These are phyloP conservation scores for Apiotrichum brassicae DNA, from an alignment of 1,284 basidiomycete species.

Conservation along the genomic window DNA sequence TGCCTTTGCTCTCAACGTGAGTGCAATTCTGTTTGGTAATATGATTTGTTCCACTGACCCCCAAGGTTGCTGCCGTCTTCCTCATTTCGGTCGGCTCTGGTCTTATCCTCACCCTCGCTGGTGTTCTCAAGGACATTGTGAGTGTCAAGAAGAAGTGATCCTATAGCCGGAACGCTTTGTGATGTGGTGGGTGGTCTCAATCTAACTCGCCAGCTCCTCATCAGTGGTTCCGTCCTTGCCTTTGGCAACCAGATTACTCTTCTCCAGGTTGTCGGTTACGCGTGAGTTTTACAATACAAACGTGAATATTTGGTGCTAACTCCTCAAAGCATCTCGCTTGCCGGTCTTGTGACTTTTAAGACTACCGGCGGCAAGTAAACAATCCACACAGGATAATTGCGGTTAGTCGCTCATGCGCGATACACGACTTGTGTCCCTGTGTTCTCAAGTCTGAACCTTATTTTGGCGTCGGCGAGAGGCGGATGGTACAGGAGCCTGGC, in stretches of 20 bases:
- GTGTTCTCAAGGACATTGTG: conserved; percentile 75
- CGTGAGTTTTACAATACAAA: conserved; percentile 20
- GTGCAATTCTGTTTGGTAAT: too few relatives aligned
- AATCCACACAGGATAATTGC: too few relatives aligned
- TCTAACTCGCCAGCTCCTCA: conserved; percentile 56
- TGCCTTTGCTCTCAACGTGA: conserved; percentile 73
- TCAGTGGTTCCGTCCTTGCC: conserved; percentile 77
- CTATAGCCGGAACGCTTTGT: too few relatives aligned
- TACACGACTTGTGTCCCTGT: too few relatives aligned
- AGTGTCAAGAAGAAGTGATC: too few relatives aligned
- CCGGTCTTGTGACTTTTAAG: conserved; percentile 44
- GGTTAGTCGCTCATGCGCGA: too few relatives aligned
- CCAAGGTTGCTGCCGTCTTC: conserved; percentile 78
- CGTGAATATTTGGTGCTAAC: background rate
- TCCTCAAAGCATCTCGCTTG: conserved; percentile 46
- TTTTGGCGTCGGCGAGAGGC: too few relatives aligned
- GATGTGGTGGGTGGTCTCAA: too few relatives aligned
- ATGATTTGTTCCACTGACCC: too few relatives aligned
- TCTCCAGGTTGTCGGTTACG: conserved; percentile 75
- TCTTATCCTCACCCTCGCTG: conserved; percentile 84
- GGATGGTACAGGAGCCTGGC: too few relatives aligned
- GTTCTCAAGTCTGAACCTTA: too few relatives aligned
- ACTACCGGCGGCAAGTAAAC: conserved; percentile 44
- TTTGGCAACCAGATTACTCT: conserved; percentile 73
- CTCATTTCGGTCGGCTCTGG: conserved; percentile 83